These are phyloP conservation scores for Schoenoplectus tabernaemontani DNA, from an alignment of 202 grass and related monocot species.

Conservation along the genomic window DNA sequence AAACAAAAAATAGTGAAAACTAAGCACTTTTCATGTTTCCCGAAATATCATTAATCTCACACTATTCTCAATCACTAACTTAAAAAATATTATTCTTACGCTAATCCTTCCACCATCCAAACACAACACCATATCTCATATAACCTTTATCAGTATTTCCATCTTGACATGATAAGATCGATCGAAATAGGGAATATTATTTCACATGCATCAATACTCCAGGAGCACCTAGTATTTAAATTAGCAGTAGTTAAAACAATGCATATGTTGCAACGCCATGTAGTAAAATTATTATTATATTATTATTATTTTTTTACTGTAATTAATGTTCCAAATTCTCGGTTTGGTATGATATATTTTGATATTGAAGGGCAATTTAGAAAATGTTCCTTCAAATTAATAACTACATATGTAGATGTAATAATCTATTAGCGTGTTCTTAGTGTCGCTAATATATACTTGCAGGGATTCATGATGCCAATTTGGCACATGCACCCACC, in stretches of 20 bases:
- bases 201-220: background rate
- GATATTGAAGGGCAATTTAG: background rate
- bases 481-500: constrained; percentile 10
- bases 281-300: background rate
- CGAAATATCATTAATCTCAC: too few species aligned
- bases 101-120: too few species aligned
- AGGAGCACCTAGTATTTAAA: background rate
- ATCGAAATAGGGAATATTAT: background rate
- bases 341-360: background rate
- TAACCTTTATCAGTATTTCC: too few species aligned
- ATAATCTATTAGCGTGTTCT: background rate
- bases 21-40: too few species aligned
- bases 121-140: too few species aligned
- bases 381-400: background rate
- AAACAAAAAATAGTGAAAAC: too few species aligned
- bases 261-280: background rate
- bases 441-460: background rate
- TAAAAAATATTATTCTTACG: too few species aligned
- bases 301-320: background rate
- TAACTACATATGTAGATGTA: background rate
- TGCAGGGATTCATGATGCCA: background rate
- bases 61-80: too few species aligned
- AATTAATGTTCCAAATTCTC: background rate
- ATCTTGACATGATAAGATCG: background rate
- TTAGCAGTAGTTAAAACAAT: background rate